Evolutionary conservation across 208 protist genomes (phyloP).

Genomic region (Acanthamoeba sp.): DNA sequence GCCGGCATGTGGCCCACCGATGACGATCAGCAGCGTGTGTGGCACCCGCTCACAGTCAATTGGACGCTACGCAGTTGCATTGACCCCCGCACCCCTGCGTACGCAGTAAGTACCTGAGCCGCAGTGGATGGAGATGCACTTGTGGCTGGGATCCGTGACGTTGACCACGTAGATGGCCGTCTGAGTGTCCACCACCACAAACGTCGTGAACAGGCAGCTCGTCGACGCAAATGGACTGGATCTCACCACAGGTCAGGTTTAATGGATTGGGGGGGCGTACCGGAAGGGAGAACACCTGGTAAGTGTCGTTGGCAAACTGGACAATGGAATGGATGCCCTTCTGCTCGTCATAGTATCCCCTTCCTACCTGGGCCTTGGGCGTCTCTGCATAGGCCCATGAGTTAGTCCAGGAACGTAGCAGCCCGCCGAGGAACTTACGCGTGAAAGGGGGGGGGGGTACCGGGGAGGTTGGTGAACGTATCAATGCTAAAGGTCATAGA

Average conservation of each 20-base stretch:
- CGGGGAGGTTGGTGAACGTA: not conserved
- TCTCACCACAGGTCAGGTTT: no score
- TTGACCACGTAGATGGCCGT: conserved; percentile 6
- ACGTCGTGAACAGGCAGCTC: no score
- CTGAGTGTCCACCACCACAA: not conserved
- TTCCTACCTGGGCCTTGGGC: not conserved
- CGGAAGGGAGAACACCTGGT: not conserved
- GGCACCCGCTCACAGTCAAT: no score
- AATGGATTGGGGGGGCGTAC: not conserved
- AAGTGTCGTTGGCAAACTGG: not conserved
- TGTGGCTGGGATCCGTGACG: not conserved
- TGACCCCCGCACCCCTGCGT: no score
- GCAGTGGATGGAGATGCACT: not conserved
- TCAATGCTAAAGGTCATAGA: not conserved
- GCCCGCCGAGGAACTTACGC: no score
- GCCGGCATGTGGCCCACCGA: no score
- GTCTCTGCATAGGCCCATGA: not conserved
- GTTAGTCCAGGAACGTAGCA: no score
- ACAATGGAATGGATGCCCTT: not conserved
- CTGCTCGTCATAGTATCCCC: not conserved
- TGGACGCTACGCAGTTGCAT: no score
- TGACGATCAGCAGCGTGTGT: no score
- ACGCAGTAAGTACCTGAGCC: not conserved
- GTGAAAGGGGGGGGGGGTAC: not conserved
- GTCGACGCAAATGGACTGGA: not conserved